These are phyloP conservation scores for Nitzschia sp. DNA, from an alignment of 108 stramenopile genomes.

Conservation along the genomic window DNA sequence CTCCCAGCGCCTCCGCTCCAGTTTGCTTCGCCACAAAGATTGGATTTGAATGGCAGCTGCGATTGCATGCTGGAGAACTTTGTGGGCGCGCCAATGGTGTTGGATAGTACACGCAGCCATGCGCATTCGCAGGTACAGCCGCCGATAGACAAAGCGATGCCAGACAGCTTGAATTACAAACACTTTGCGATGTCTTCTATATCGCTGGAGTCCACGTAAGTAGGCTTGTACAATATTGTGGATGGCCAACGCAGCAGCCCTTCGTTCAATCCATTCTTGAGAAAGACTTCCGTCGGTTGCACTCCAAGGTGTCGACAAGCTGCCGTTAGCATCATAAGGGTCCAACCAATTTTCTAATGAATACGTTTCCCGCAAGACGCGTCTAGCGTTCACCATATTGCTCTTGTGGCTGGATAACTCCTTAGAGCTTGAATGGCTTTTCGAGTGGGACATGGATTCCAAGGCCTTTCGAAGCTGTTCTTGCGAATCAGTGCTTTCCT, in stretches of 20 bases:
- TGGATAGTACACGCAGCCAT: slow-evolving; percentile 20
- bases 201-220: slow-evolving; percentile 22
- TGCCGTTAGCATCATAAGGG: not conserved
- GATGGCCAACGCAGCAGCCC: slow-evolving; percentile 30
- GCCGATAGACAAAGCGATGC: slow-evolving; percentile 3
- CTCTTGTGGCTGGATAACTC: not conserved
- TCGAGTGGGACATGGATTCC: not conserved
- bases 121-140: slow-evolving; percentile 1
- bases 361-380: not conserved
- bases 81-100: slow-evolving; percentile 11
- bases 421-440: not conserved
- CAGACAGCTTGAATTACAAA: slow-evolving; percentile 25
- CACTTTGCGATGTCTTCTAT: slow-evolving; percentile 24
- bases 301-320: not conserved
- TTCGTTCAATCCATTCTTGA: slow-evolving; percentile 8
- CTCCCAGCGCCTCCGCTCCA: slow-evolving; percentile 7
- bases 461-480: slow-evolving; percentile 7
- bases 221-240: slow-evolving; percentile 36
- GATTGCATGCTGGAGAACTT: not conserved
- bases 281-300: not conserved
- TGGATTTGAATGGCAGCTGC: slow-evolving; percentile 15
- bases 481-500: not conserved
- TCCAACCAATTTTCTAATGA: slow-evolving; percentile 7
- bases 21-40: not conserved
- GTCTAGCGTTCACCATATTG: not conserved